Evolutionary conservation across 2,329 filamentous ascomycete species (phyloP).

Genomic region (Diaporthe batatas): DNA sequence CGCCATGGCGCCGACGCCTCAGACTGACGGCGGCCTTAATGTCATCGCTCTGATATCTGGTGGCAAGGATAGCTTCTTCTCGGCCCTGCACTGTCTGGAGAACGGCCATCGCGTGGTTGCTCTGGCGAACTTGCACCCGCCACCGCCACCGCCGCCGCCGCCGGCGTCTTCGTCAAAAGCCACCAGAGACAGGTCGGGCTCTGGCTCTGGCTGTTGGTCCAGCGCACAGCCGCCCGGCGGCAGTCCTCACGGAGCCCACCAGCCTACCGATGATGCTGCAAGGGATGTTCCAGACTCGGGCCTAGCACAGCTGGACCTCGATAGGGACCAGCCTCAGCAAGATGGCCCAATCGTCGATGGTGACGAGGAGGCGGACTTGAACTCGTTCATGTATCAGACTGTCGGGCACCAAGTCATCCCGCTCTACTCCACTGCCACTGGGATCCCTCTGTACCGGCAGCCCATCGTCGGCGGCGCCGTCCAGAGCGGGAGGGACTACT

Average conservation of each 20-base stretch:
- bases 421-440: conserved; percentile 83
- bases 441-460: conserved; percentile 85
- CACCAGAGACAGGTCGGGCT: neutral
- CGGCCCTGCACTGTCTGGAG: conserved; percentile 87
- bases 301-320: conserved; percentile 11
- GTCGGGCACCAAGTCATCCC: conserved; percentile 90
- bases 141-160: conserved; percentile 35
- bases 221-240: neutral
- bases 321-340: neutral
- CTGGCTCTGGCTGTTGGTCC: neutral
- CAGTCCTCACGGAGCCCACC: neutral
- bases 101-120: conserved; percentile 90
- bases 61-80: conserved; percentile 97
- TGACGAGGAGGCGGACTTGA: conserved; percentile 74
- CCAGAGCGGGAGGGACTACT: conserved; percentile 80
- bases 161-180: neutral
- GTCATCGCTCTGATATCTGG: conserved; percentile 95
- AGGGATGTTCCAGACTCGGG: conserved; percentile 1
- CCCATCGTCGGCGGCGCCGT: conserved; percentile 80
- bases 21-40: conserved; percentile 63
- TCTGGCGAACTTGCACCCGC: conserved; percentile 87
- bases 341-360: conserved; percentile 26
- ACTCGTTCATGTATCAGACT: conserved; percentile 99
- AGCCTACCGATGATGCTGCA: neutral
- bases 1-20: conserved; percentile 22